Evolutionary conservation across 2,329 filamentous ascomycete species (phyloP).

Genomic region (Fusarium oligoseptatum): DNA sequence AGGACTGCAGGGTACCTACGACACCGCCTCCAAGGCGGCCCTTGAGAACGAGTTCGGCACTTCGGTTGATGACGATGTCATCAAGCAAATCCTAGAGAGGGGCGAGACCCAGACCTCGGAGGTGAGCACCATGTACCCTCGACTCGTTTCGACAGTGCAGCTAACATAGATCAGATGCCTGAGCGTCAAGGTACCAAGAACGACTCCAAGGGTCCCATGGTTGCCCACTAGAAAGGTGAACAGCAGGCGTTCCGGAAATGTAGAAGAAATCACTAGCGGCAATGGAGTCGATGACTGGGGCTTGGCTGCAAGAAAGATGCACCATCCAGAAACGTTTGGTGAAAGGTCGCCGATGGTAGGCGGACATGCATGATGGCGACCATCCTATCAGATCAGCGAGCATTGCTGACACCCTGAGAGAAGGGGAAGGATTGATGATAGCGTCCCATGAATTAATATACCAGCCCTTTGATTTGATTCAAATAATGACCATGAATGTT

Average conservation of each 20-base stretch:
- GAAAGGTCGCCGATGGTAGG: slow-evolving; percentile 13
- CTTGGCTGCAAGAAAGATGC: slow-evolving; percentile 15
- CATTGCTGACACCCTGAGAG: slow-evolving; percentile 32
- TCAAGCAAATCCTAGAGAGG: slow-evolving; percentile 84
- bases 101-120: slow-evolving; percentile 75
- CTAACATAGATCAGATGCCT: slow-evolving; percentile 58
- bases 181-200: slow-evolving; percentile 67
- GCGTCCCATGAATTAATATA: slow-evolving; percentile 30
- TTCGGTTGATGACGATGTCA: slow-evolving; percentile 80
- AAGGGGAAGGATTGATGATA: slow-evolving; percentile 40
- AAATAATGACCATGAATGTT: neutral
- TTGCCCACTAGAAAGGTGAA: slow-evolving; percentile 54
- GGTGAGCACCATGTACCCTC: slow-evolving; percentile 53
- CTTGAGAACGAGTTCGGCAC: slow-evolving; percentile 93
- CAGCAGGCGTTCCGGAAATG: slow-evolving; percentile 20
- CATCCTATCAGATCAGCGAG: slow-evolving; percentile 11
- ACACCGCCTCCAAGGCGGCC: slow-evolving; percentile 79
- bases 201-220: slow-evolving; percentile 62
- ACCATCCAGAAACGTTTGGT: slow-evolving; percentile 29
- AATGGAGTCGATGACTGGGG: slow-evolving; percentile 5
- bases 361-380: slow-evolving; percentile 13
- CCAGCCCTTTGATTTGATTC: slow-evolving; percentile 23
- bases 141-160: neutral
- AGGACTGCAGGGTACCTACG: slow-evolving; percentile 83
- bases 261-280: neutral